Conservation (phyloP, 176 grass and related monocot species). For the Paspalum notatum region DNA sequence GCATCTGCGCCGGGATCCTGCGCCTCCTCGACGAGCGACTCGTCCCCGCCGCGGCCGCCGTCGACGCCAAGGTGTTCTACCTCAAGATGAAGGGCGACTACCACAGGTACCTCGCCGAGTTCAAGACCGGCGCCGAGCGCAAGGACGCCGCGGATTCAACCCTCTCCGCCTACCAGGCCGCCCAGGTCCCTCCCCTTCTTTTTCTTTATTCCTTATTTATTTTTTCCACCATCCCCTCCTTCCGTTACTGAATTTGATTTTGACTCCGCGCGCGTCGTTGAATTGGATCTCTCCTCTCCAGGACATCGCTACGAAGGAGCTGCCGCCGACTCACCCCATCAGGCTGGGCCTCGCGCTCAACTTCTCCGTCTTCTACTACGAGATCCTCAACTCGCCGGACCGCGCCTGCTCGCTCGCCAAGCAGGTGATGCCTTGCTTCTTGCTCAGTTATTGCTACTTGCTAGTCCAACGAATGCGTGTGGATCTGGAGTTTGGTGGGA, state of each 20-base stretch:
- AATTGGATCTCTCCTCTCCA: slow-evolving; percentile 29
- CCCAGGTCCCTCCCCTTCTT: slow-evolving; percentile 57
- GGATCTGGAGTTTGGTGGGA: slow-evolving; percentile 25
- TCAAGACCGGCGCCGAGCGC: slow-evolving; percentile 76
- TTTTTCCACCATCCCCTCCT: neutral
- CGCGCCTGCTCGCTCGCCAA: slow-evolving; percentile 93
- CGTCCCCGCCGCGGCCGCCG: slow-evolving; percentile 57
- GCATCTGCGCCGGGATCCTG: slow-evolving; percentile 88
- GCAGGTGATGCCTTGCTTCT: slow-evolving; percentile 53
- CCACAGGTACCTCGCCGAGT: slow-evolving; percentile 95
- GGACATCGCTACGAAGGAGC: slow-evolving; percentile 82
- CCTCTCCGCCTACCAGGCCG: slow-evolving; percentile 79
- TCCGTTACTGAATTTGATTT: neutral
- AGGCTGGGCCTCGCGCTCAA: slow-evolving; percentile 92
- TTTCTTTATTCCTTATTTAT: neutral
- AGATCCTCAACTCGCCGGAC: slow-evolving; percentile 98
- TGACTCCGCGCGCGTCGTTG: neutral
- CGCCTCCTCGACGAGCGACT: slow-evolving; percentile 76
- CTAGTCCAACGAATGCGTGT: neutral
- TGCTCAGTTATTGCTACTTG: neutral
- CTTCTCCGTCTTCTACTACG: slow-evolving; percentile 99
- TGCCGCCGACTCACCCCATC: slow-evolving; percentile 95
- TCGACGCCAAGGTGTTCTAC: slow-evolving; percentile 96
- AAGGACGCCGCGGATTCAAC: slow-evolving; percentile 89
- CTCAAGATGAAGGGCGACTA: slow-evolving; percentile 99